phyloP scores from a whole-genome alignment of 2,329 filamentous ascomycete species.

The Bipolaris sorokiniana region DNA sequence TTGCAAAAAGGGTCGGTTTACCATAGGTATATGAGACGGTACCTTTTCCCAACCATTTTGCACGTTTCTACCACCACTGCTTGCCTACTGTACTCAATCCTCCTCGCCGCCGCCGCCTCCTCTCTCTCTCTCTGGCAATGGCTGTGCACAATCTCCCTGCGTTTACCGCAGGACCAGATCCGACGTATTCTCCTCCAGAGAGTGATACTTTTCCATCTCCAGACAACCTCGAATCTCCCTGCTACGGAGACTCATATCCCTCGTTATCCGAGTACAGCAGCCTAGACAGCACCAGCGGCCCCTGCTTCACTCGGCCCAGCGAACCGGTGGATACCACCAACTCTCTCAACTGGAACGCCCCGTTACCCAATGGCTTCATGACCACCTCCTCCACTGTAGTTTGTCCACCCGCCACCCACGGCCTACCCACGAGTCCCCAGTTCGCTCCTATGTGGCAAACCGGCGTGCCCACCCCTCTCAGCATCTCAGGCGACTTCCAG shows the following conservation, averaged over 20 bases:
- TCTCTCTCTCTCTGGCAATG: slow-evolving; percentile 2
- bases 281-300: neutral
- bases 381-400: neutral
- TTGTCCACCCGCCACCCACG: neutral
- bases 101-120: too few relatives aligned
- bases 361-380: slow-evolving; percentile 8
- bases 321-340: neutral
- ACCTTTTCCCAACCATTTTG: neutral
- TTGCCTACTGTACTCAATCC: too few relatives aligned
- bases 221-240: slow-evolving; percentile 9
- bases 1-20: too few relatives aligned
- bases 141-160: slow-evolving; percentile 8
- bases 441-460: slow-evolving; percentile 8
- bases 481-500: slow-evolving; percentile 6
- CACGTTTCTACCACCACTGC: neutral
- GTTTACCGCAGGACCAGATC: slow-evolving; percentile 1
- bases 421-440: neutral
- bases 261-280: slow-evolving; percentile 2
- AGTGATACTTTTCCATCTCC: slow-evolving; percentile 13
- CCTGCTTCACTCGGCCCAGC: slow-evolving; percentile 5
- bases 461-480: slow-evolving; percentile 6
- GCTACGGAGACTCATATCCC: slow-evolving; percentile 8
- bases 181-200: slow-evolving; percentile 12
- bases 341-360: slow-evolving; percentile 8
- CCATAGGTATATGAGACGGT: too few relatives aligned